Conservation (phyloP, 805 yeast species). For the Debaryomyces maramus region DNA sequence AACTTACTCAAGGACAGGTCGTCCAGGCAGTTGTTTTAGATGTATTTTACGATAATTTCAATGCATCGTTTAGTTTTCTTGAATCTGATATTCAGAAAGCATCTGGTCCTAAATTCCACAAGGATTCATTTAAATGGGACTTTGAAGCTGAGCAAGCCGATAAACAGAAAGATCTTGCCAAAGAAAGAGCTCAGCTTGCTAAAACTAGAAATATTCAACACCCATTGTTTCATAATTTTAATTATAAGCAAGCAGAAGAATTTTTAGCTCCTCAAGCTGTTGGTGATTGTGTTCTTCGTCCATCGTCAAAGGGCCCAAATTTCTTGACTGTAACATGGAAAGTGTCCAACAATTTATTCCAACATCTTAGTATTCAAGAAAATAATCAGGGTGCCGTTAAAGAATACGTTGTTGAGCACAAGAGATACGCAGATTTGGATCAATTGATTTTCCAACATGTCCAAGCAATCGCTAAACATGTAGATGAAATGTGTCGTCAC, state of each 20-base stretch:
- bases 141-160: constrained; percentile 71
- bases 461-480: constrained; percentile 76
- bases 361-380: constrained; percentile 86
- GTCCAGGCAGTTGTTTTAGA: constrained; percentile 76
- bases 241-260: constrained; percentile 87
- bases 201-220: constrained; percentile 83
- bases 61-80: constrained; percentile 70
- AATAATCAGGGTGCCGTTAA: constrained; percentile 62
- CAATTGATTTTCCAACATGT: constrained; percentile 87
- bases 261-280: constrained; percentile 83
- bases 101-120: constrained; percentile 43
- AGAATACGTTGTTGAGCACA: constrained; percentile 63
- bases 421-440: constrained; percentile 82
- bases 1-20: constrained; percentile 66
- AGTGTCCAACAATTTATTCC: constrained; percentile 85
- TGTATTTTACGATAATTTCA: constrained; percentile 72
- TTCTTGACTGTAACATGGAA: constrained; percentile 96
- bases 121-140: constrained; percentile 77
- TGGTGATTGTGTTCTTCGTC: constrained; percentile 93
- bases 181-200: constrained; percentile 65
- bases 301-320: constrained; percentile 85
- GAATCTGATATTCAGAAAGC: constrained; percentile 64
- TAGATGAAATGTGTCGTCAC: constrained; percentile 79
- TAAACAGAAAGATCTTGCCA: constrained; percentile 53
- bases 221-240: constrained; percentile 84